These are phyloP conservation scores for Aureobasidium sp. DNA, from an alignment of 2,329 filamentous ascomycete species.

Conservation along the genomic window DNA sequence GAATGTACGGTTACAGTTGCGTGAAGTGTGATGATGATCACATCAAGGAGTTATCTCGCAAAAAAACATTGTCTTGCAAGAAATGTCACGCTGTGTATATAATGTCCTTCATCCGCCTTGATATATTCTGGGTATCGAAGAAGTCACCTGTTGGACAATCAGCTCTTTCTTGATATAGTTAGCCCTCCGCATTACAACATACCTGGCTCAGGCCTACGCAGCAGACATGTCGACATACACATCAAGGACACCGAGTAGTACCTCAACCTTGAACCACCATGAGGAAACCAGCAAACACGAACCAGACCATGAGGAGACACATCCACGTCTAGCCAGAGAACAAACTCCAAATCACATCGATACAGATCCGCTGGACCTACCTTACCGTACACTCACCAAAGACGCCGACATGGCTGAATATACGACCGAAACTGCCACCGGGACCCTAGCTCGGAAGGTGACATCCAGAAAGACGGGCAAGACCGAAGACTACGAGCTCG, in stretches of 20 bases:
- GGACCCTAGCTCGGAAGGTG: conserved; percentile 20
- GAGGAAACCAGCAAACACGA: not conserved
- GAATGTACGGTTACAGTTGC: not conserved
- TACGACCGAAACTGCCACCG: conserved; percentile 22
- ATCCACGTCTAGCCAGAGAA: not conserved
- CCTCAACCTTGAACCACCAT: not conserved
- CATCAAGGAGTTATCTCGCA: conserved; percentile 8
- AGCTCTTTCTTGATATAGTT: not conserved
- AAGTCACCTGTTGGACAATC: not conserved
- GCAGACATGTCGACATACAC: not conserved
- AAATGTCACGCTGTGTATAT: not conserved
- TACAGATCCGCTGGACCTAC: conserved; percentile 17
- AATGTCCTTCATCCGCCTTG: not conserved
- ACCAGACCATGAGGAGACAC: not conserved
- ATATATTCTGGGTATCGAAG: not conserved
- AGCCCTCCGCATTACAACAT: not conserved
- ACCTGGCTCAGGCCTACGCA: not conserved
- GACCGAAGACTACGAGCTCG: conserved; percentile 47
- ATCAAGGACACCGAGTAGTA: not conserved
- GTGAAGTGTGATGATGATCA: not conserved
- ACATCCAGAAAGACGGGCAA: conserved; percentile 23
- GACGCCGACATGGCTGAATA: conserved; percentile 24
- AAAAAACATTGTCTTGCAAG: not conserved
- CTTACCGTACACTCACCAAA: conserved; percentile 20
- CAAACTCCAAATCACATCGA: not conserved